phyloP scores from a whole-genome alignment of 1,284 basidiomycete genomes.

The Pseudozyma thailandica region DNA sequence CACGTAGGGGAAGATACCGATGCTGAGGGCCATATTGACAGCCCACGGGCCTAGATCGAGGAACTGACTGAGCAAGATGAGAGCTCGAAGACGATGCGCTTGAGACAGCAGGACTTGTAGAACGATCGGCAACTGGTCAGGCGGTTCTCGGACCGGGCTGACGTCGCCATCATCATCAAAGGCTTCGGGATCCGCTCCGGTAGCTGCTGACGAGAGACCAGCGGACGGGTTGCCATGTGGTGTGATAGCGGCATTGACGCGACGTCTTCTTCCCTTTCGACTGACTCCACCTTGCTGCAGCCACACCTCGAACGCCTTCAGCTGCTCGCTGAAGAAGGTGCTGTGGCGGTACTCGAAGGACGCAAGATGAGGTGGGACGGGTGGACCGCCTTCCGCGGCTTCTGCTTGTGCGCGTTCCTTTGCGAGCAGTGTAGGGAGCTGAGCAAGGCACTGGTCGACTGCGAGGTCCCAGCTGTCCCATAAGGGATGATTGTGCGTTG shows the following conservation, averaged over 20 bases:
- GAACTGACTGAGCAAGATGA: slow-evolving; percentile 96
- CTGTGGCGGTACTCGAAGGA: slow-evolving; percentile 80
- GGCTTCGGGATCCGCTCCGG: slow-evolving; percentile 36
- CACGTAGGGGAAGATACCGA: slow-evolving; percentile 99
- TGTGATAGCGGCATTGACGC: slow-evolving; percentile 50
- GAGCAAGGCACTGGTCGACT: slow-evolving; percentile 92
- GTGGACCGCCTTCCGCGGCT: slow-evolving; percentile 66
- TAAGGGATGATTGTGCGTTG: slow-evolving; percentile 92
- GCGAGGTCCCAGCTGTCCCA: slow-evolving; percentile 99
- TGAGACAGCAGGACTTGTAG: slow-evolving; percentile 96
- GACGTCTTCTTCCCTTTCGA: slow-evolving; percentile 58
- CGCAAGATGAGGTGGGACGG: slow-evolving; percentile 67
- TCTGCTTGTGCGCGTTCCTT: slow-evolving; percentile 73
- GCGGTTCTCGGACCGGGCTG: slow-evolving; percentile 75
- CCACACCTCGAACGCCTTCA: slow-evolving; percentile 98
- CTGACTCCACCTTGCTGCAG: slow-evolving; percentile 72
- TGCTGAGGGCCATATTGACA: slow-evolving; percentile 94
- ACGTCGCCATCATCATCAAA: slow-evolving; percentile 74
- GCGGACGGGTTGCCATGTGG: slow-evolving; percentile 43
- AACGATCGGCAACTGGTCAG: slow-evolving; percentile 96
- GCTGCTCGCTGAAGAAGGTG: slow-evolving; percentile 93
- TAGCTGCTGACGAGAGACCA: slow-evolving; percentile 39
- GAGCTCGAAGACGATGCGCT: slow-evolving; percentile 90
- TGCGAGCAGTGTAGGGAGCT: slow-evolving; percentile 86
- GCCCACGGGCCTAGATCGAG: slow-evolving; percentile 99